Evolutionary conservation across 106 monocot genomes (phyloP).

Genomic region (Phalaenopsis aphrodite): DNA sequence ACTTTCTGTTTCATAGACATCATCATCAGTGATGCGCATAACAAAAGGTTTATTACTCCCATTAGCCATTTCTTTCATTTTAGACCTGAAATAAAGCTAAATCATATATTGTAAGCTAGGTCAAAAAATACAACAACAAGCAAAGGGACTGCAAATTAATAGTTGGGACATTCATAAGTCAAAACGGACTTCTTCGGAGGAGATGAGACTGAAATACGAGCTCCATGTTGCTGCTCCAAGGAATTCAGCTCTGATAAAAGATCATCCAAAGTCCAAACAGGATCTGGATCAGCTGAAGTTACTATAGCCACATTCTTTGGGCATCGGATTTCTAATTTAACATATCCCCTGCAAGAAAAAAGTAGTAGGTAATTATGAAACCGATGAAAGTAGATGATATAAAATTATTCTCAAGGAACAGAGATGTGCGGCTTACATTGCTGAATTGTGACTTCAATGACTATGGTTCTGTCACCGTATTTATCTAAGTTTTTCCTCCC

Average conservation of each 20-base stretch:
- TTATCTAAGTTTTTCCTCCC: background rate
- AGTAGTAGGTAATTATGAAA: background rate
- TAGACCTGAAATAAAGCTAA: background rate
- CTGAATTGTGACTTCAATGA: background rate
- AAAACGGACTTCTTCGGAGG: constrained; percentile 16
- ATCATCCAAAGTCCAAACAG: constrained; percentile 30
- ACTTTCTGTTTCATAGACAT: constrained; percentile 7
- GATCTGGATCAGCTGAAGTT: constrained; percentile 20
- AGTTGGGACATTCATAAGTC: background rate
- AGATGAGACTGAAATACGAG: constrained; percentile 3
- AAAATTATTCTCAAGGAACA: background rate
- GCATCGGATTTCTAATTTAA: constrained; percentile 31
- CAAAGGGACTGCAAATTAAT: background rate
- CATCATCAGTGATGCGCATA: constrained; percentile 27
- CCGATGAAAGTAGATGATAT: background rate
- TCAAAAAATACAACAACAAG: background rate
- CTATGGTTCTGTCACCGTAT: background rate
- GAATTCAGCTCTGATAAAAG: constrained; percentile 35
- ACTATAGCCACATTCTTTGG: constrained; percentile 16
- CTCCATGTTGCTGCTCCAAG: constrained; percentile 20
- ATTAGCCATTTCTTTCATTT: background rate
- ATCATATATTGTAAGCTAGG: background rate
- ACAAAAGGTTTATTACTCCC: constrained; percentile 22
- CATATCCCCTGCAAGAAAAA: constrained; percentile 24
- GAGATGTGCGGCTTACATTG: background rate